A percentile compares a stretch with the other conserved stretches of the same genome.
phyloP scores from a whole-genome alignment of 805 yeast species.

The Kodamaea laetipori region DNA sequence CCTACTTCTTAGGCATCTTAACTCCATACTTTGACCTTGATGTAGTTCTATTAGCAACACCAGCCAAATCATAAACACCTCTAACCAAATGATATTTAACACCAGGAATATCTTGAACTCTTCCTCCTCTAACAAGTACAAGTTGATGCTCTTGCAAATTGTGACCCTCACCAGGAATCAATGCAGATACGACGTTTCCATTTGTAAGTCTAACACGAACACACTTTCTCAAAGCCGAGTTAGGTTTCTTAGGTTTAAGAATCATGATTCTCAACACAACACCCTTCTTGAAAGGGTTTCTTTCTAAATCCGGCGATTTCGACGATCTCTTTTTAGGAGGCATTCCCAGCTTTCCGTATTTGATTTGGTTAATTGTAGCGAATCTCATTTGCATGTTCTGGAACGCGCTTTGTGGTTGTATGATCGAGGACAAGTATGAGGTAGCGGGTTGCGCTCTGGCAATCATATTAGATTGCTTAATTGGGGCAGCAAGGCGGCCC shows the following conservation, averaged over 20 bases:
- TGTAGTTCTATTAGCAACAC: slow-evolving; percentile 89
- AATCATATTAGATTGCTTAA: background rate
- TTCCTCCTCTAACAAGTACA: slow-evolving; percentile 95
- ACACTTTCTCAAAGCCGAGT: slow-evolving; percentile 96
- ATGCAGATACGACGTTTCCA: slow-evolving; percentile 87
- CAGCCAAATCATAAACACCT: slow-evolving; percentile 90
- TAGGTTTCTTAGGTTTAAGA: slow-evolving; percentile 96
- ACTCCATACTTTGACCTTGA: slow-evolving; percentile 94
- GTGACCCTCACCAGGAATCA: slow-evolving; percentile 98
- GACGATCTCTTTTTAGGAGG: slow-evolving; percentile 52
- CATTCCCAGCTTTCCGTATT: slow-evolving; percentile 58
- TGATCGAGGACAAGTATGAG: slow-evolving; percentile 18
- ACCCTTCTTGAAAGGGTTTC: slow-evolving; percentile 88
- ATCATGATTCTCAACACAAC: slow-evolving; percentile 94
- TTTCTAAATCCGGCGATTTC: slow-evolving; percentile 79
- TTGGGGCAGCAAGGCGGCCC: background rate
- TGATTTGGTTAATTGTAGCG: slow-evolving; percentile 79
- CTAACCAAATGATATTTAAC: slow-evolving; percentile 92
- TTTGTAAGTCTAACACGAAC: slow-evolving; percentile 91
- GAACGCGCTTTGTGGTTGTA: slow-evolving; percentile 16
- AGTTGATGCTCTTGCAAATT: slow-evolving; percentile 97
- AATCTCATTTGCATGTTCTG: slow-evolving; percentile 43
- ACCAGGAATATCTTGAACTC: slow-evolving; percentile 98
- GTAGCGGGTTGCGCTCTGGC: slow-evolving; percentile 14
- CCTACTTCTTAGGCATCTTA: slow-evolving; percentile 61